phyloP scores from a whole-genome alignment of 441 rosid genomes.

The Eruca vesicaria region DNA sequence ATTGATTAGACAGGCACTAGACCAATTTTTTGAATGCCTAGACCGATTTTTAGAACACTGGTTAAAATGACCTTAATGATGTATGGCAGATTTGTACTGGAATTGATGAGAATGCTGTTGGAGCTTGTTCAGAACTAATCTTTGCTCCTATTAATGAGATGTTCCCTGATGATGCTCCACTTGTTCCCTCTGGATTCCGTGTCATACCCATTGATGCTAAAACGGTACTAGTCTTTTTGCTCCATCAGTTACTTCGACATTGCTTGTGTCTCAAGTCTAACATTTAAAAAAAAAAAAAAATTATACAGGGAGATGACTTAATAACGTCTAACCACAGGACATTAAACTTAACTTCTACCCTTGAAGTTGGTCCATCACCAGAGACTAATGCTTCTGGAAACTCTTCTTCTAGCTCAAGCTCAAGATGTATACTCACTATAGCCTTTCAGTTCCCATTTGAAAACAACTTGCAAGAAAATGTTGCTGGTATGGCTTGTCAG shows the following conservation, averaged over 20 bases:
- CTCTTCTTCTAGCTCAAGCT: slow-evolving; percentile 34
- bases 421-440: slow-evolving; percentile 88
- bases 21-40: neutral
- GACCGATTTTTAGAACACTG: neutral
- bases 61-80: neutral
- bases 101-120: slow-evolving; percentile 85
- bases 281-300: too few relatives aligned
- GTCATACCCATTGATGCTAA: slow-evolving; percentile 87
- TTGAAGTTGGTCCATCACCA: slow-evolving; percentile 78
- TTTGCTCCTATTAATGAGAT: slow-evolving; percentile 96
- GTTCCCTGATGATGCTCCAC: slow-evolving; percentile 96
- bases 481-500: slow-evolving; percentile 92
- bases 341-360: slow-evolving; percentile 87
- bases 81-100: slow-evolving; percentile 83
- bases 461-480: slow-evolving; percentile 80
- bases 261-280: neutral
- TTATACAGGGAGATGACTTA: neutral
- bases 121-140: slow-evolving; percentile 89
- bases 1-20: neutral
- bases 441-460: slow-evolving; percentile 98
- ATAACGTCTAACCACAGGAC: slow-evolving; percentile 59
- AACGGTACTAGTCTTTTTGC: slow-evolving; percentile 25
- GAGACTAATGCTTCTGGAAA: slow-evolving; percentile 31
- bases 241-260: neutral
- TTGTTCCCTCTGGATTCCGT: slow-evolving; percentile 95